Evolutionary conservation across 2,329 filamentous ascomycete species (phyloP).

Genomic region (Fusarium sulawesiense): DNA sequence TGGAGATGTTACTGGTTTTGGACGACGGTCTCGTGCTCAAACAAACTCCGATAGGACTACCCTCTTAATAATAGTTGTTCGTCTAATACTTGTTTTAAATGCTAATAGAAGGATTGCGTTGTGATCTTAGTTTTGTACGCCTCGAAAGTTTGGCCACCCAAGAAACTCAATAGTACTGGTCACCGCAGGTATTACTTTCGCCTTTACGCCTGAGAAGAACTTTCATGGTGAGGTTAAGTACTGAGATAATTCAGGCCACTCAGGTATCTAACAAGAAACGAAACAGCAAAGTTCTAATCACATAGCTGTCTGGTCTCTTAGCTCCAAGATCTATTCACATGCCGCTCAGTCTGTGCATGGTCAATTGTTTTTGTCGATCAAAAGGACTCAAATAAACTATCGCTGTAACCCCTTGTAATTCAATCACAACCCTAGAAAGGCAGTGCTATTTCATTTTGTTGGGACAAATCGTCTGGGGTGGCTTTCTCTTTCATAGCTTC

Average conservation of each 20-base stretch:
- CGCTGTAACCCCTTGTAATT: slow-evolving; percentile 4
- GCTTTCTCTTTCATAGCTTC: not conserved
- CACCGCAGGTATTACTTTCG: too few relatives aligned
- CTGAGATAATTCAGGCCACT: not conserved
- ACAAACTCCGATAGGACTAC: not conserved
- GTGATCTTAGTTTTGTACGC: not conserved
- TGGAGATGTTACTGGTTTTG: slow-evolving; percentile 4
- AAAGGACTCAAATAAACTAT: not conserved
- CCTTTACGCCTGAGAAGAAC: too few relatives aligned
- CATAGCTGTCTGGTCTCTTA: not conserved
- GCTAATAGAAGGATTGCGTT: fast-evolving
- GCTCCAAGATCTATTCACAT: not conserved
- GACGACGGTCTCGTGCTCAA: slow-evolving; percentile 6
- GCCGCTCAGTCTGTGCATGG: not conserved
- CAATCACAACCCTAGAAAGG: not conserved
- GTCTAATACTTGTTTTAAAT: not conserved
- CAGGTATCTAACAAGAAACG: not conserved
- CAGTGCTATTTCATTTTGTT: slow-evolving; percentile 11
- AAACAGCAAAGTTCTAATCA: not conserved
- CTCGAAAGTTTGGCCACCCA: too few relatives aligned
- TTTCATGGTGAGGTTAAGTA: too few relatives aligned
- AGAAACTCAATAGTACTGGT: too few relatives aligned
- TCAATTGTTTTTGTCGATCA: slow-evolving; percentile 7
- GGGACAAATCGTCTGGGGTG: slow-evolving; percentile 15
- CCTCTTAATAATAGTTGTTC: not conserved